Percentiles rank a stretch among this genome's conserved stretches.
These are phyloP conservation scores for Aspergillus sclerotioniger DNA, from an alignment of 495 filamentous ascomycete species.

Conservation along the genomic window DNA sequence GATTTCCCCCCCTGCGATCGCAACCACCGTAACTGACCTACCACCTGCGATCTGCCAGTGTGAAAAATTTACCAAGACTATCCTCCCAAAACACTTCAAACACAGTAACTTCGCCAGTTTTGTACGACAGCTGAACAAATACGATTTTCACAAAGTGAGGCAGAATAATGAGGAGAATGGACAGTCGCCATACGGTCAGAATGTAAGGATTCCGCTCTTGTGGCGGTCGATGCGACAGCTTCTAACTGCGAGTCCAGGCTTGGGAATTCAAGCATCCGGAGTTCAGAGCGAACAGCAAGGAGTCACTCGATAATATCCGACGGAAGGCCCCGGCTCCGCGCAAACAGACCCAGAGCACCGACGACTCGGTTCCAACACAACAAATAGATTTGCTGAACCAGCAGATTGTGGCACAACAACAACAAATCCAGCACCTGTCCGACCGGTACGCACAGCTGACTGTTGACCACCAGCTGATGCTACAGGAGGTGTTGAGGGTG, in stretches of 20 bases:
- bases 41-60: conserved; percentile 55
- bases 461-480: conserved; percentile 79
- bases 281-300: conserved; percentile 93
- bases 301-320: conserved; percentile 94
- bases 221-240: not conserved
- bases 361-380: conserved; percentile 78
- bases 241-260: conserved; percentile 52
- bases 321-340: conserved; percentile 92
- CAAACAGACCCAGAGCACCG: conserved; percentile 61
- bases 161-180: conserved; percentile 94
- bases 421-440: conserved; percentile 83
- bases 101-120: conserved; percentile 99
- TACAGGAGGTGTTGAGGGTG: conserved; percentile 82
- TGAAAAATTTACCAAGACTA: conserved; percentile 96
- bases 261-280: conserved; percentile 99
- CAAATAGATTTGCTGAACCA: conserved; percentile 89
- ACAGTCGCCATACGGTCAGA: conserved; percentile 84
- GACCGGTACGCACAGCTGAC: conserved; percentile 81
- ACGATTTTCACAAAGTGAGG: conserved; percentile 98
- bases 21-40: conserved; percentile 8
- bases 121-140: conserved; percentile 98
- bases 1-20: conserved; percentile 3
- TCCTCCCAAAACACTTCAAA: conserved; percentile 98
- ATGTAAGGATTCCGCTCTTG: conserved; percentile 57
- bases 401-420: conserved; percentile 84